phyloP scores from a whole-genome alignment of 2,329 filamentous ascomycete species.

The Microsporum canis region DNA sequence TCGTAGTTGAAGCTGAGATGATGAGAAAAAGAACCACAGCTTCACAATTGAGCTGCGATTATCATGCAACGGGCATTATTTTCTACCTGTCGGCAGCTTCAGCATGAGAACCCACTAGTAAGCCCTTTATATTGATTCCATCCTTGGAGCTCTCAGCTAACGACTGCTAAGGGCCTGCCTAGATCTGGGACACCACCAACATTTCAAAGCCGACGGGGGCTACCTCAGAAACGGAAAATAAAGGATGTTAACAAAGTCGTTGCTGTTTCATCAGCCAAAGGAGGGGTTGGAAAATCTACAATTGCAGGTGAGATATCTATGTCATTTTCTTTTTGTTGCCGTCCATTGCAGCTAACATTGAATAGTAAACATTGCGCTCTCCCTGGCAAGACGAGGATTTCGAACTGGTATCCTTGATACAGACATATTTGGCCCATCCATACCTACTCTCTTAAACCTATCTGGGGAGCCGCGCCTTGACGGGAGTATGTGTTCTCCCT shows the following conservation, averaged over 20 bases:
- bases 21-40: not conserved
- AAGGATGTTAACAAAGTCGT: slow-evolving; percentile 80
- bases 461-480: slow-evolving; percentile 68
- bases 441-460: slow-evolving; percentile 79
- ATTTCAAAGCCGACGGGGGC: slow-evolving; percentile 63
- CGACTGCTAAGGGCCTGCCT: slow-evolving; percentile 59
- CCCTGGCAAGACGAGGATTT: slow-evolving; percentile 71
- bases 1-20: not conserved
- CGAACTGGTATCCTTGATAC: slow-evolving; percentile 83
- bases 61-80: slow-evolving; percentile 40
- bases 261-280: slow-evolving; percentile 93
- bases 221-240: slow-evolving; percentile 72
- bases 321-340: not conserved
- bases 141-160: not conserved
- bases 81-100: slow-evolving; percentile 43
- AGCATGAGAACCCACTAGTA: slow-evolving; percentile 85
- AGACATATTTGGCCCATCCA: slow-evolving; percentile 92
- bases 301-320: slow-evolving; percentile 54
- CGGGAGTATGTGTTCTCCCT: slow-evolving; percentile 43
- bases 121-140: slow-evolving; percentile 7
- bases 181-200: slow-evolving; percentile 57
- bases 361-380: slow-evolving; percentile 65
- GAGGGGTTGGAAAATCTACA: slow-evolving; percentile 95
- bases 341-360: not conserved
- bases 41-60: not conserved